Conservation (phyloP, 257 asterid species). For the Solanum peruvianum region DNA sequence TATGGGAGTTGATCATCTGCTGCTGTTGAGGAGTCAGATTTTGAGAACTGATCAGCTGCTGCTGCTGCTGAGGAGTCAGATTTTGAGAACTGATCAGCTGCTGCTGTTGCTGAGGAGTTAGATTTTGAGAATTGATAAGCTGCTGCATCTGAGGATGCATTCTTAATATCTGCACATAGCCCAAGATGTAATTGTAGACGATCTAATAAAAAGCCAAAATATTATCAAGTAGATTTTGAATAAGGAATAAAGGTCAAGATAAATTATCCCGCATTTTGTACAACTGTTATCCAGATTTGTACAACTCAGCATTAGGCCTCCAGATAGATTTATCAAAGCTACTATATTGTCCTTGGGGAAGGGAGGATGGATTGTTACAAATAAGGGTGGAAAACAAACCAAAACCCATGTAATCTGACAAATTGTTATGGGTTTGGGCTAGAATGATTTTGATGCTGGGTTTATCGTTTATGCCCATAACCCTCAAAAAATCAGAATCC, state of each 20-base stretch:
- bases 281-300: neutral
- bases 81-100: neutral
- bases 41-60: slow-evolving; percentile 41
- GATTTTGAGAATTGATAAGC: slow-evolving; percentile 1
- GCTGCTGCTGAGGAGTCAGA: slow-evolving; percentile 7
- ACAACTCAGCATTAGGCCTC: neutral
- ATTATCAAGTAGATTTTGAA: neutral
- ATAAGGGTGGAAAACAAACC: neutral
- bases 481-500: neutral
- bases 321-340: neutral
- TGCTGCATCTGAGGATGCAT: slow-evolving; percentile 58
- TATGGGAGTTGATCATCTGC: slow-evolving; percentile 36
- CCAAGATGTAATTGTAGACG: neutral
- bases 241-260: neutral
- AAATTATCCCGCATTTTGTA: neutral
- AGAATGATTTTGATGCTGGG: neutral
- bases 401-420: neutral
- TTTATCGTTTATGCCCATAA: neutral
- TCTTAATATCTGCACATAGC: slow-evolving; percentile 43
- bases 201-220: neutral
- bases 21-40: slow-evolving; percentile 9
- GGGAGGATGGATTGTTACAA: neutral
- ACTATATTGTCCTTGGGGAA: neutral
- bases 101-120: slow-evolving; percentile 4
- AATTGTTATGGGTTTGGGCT: neutral